These are phyloP conservation scores for Sporothrix phasma DNA, from an alignment of 2,329 filamentous ascomycete species.

Conservation along the genomic window DNA sequence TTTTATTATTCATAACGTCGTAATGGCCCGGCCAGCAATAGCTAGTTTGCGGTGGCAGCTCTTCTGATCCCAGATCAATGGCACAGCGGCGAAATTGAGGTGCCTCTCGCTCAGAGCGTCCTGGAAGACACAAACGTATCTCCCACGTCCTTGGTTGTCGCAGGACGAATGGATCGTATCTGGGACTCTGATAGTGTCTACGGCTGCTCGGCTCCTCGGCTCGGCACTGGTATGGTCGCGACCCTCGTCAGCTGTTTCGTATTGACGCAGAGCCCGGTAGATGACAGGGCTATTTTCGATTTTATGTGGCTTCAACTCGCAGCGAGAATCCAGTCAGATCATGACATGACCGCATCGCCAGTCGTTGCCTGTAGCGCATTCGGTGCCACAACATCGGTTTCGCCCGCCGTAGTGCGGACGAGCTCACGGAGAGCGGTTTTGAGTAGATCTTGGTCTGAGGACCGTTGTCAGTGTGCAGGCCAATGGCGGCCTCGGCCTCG, in stretches of 20 bases:
- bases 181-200: not conserved
- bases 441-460: slow-evolving; percentile 12
- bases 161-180: not conserved
- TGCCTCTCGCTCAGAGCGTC: not conserved
- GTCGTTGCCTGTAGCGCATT: not conserved
- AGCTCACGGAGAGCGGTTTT: slow-evolving; percentile 11
- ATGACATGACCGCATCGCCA: slow-evolving; percentile 13
- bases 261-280: too few species aligned
- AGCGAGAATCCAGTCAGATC: not conserved
- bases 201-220: not conserved
- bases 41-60: not conserved
- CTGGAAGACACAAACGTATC: not conserved
- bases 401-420: not conserved
- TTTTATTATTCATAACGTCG: slow-evolving; percentile 8
- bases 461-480: slow-evolving; percentile 27
- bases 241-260: not conserved
- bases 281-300: not conserved
- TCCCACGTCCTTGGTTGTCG: not conserved
- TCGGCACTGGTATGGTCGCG: not conserved
- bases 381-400: not conserved
- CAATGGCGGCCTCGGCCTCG: slow-evolving; percentile 71
- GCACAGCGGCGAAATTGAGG: not conserved
- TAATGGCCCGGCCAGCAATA: not conserved
- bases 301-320: not conserved
- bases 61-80: not conserved